phyloP scores from a whole-genome alignment of 495 filamentous ascomycete genomes.

The Aspergillus egyptiacus region DNA sequence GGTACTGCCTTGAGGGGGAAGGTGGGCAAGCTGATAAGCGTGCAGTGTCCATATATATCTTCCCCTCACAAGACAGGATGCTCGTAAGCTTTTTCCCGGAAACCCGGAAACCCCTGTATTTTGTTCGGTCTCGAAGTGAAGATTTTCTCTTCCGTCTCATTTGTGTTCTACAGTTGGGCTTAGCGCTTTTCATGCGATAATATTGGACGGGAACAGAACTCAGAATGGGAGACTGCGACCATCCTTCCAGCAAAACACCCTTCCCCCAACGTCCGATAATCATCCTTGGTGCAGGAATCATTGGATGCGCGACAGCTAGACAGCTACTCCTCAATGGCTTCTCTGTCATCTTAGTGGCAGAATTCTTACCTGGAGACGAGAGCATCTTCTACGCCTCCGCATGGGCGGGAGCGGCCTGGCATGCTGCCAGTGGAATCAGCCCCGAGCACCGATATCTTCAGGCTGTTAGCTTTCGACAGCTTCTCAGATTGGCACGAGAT shows the following conservation, averaged over 20 bases:
- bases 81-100: not conserved
- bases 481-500: constrained; percentile 36
- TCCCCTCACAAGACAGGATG: not conserved
- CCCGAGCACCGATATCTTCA: constrained; percentile 37
- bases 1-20: not conserved
- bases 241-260: constrained; percentile 12
- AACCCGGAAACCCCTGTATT: not conserved
- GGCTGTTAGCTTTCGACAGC: constrained; percentile 33
- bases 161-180: too few species aligned
- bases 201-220: not conserved
- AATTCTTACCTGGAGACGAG: constrained; percentile 39
- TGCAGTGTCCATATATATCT: too few species aligned
- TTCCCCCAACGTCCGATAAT: constrained; percentile 37
- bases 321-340: constrained; percentile 37
- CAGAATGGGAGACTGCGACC: constrained; percentile 23
- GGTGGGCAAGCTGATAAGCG: too few species aligned
- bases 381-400: constrained; percentile 40
- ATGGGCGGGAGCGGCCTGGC: constrained; percentile 44
- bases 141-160: not conserved
- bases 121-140: not conserved
- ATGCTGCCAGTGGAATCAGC: constrained; percentile 36
- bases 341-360: constrained; percentile 34
- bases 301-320: constrained; percentile 38
- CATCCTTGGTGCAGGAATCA: constrained; percentile 40
- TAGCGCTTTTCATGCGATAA: too few species aligned